Conservation (phyloP, 345 rosid species). For the Cochlearia excelsa region DNA sequence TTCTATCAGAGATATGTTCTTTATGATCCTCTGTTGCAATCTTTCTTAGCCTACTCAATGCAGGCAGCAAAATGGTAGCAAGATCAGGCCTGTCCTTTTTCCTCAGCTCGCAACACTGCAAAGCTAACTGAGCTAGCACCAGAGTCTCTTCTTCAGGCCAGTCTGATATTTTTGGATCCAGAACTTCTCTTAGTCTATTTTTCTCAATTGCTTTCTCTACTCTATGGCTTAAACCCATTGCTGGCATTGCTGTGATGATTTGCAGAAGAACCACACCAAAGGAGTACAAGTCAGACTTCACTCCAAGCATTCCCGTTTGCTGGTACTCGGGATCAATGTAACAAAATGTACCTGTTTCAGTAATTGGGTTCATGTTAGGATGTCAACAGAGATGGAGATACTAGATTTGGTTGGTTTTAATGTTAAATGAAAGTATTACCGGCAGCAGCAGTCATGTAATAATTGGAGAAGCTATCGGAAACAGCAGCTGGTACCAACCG, state of each 20-base stretch:
- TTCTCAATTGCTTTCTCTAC: conserved; percentile 62
- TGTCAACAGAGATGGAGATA: conserved; percentile 4
- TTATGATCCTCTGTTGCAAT: conserved; percentile 37
- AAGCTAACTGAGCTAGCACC: conserved; percentile 58
- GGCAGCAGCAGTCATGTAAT: conserved; percentile 68
- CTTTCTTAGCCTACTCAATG: conserved; percentile 52
- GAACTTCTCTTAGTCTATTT: conserved; percentile 46
- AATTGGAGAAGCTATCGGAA: conserved; percentile 44
- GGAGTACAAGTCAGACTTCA: conserved; percentile 80
- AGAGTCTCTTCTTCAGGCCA: conserved; percentile 73
- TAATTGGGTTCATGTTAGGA: conserved; percentile 7
- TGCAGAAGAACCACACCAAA: conserved; percentile 77
- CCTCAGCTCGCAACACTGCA: conserved; percentile 74
- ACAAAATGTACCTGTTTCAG: conserved; percentile 56
- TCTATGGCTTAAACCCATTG: conserved; percentile 61
- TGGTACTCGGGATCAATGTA: conserved; percentile 91
- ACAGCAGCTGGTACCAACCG: conserved; percentile 61
- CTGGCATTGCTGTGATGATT: conserved; percentile 62
- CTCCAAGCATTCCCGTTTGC: conserved; percentile 79
- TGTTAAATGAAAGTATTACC: conserved; percentile 39
- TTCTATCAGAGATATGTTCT: conserved; percentile 7
- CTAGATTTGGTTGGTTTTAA: conserved; percentile 2
- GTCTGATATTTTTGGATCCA: conserved; percentile 63
- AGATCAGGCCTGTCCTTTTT: conserved; percentile 82
- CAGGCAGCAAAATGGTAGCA: conserved; percentile 55